Conservation (phyloP, 1,284 basidiomycete genomes). For the Marasmius tenuissimus region DNA sequence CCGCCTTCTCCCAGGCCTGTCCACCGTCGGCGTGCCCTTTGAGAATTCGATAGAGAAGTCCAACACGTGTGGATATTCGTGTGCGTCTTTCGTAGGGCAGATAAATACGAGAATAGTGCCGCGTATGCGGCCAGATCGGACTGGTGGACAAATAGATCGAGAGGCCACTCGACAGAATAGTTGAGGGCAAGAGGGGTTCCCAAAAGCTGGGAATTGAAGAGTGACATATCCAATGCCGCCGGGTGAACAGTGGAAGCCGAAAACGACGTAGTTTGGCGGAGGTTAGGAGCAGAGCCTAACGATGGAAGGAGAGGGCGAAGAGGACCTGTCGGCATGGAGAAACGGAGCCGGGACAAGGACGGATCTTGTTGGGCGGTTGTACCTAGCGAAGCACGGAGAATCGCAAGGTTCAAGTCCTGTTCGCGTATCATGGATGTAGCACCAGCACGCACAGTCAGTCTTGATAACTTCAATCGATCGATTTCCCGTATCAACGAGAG, state of each 20-base stretch:
- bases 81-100: slow-evolving; percentile 82
- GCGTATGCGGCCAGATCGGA: slow-evolving; percentile 76
- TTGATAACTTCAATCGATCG: slow-evolving; percentile 74
- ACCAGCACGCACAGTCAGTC: slow-evolving; percentile 65
- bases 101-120: slow-evolving; percentile 80
- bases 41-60: slow-evolving; percentile 80
- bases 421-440: slow-evolving; percentile 78
- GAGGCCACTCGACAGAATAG: slow-evolving; percentile 79
- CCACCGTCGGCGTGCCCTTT: slow-evolving; percentile 79
- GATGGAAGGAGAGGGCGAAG: slow-evolving; percentile 76
- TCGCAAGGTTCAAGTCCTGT: slow-evolving; percentile 80
- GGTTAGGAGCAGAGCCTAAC: slow-evolving; percentile 40
- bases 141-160: slow-evolving; percentile 85
- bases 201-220: slow-evolving; percentile 75
- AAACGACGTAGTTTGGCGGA: slow-evolving; percentile 30
- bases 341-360: slow-evolving; percentile 66
- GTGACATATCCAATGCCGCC: slow-evolving; percentile 37
- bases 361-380: slow-evolving; percentile 83
- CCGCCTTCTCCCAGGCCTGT: slow-evolving; percentile 88
- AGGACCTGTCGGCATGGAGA: slow-evolving; percentile 76
- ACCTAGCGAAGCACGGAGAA: slow-evolving; percentile 80
- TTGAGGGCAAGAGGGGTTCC: slow-evolving; percentile 75
- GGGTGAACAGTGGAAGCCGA: slow-evolving; percentile 21
- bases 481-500: slow-evolving; percentile 81
- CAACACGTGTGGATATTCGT: slow-evolving; percentile 78